Conservation (phyloP, 129 eudicot genomes). For the Flaveria robusta region DNA sequence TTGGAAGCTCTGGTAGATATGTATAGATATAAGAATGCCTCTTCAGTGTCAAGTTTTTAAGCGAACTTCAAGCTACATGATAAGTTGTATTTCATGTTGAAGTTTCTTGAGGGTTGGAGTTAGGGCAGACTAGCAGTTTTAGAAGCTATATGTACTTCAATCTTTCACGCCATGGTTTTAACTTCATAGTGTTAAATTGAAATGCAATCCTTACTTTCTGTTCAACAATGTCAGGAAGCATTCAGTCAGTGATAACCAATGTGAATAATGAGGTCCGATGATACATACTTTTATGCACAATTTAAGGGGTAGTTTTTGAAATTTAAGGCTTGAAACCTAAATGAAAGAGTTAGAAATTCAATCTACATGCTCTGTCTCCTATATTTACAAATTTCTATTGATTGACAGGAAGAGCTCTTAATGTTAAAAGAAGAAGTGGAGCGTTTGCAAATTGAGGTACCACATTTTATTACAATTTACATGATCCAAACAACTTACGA, state of each 20-base stretch:
- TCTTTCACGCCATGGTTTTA: neutral
- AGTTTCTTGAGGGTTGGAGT: neutral
- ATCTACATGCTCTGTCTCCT: neutral
- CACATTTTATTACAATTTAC: conserved; percentile 7
- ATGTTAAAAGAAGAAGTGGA: conserved; percentile 57
- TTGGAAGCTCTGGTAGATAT: neutral
- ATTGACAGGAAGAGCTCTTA: conserved; percentile 73
- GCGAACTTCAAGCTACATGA: neutral
- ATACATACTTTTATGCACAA: neutral
- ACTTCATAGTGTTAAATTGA: neutral
- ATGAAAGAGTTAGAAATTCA: conserved; percentile 19
- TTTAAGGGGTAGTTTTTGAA: neutral
- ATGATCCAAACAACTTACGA: conserved; percentile 6
- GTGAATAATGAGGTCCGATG: conserved; percentile 2
- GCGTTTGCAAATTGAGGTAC: conserved; percentile 64
- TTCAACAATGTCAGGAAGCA: neutral
- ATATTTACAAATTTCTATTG: conserved; percentile 18
- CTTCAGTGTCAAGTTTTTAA: neutral
- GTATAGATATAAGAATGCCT: neutral
- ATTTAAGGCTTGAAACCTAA: conserved; percentile 17
- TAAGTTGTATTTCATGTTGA: neutral
- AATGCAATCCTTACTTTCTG: neutral
- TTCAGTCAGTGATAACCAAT: neutral
- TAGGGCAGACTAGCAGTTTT: neutral
- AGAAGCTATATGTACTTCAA: neutral